phyloP scores from a whole-genome alignment of 768 basidiomycete species.

The Piloderma croceum region DNA sequence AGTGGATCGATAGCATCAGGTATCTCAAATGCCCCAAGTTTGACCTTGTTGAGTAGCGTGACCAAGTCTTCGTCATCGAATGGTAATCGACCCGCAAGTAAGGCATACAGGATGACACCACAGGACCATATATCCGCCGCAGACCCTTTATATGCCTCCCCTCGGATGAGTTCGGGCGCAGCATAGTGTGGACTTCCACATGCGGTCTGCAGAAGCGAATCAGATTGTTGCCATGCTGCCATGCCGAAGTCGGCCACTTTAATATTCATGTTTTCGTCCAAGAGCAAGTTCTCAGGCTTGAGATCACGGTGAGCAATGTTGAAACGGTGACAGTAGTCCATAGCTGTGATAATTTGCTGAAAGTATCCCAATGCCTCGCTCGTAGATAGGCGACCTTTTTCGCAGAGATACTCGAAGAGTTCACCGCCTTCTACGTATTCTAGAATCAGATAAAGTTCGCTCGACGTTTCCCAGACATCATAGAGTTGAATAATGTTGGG shows the following conservation, averaged over 20 bases:
- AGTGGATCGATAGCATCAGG: slow-evolving; percentile 60
- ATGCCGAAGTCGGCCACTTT: slow-evolving; percentile 98
- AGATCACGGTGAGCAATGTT: slow-evolving; percentile 92
- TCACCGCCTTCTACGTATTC: slow-evolving; percentile 95
- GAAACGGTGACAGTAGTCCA: slow-evolving; percentile 92
- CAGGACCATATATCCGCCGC: slow-evolving; percentile 97
- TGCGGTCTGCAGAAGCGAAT: slow-evolving; percentile 66
- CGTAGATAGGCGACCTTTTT: slow-evolving; percentile 62
- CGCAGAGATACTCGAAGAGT: slow-evolving; percentile 88
- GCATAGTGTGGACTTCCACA: slow-evolving; percentile 96
- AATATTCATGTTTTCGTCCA: slow-evolving; percentile 79
- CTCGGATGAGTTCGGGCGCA: slow-evolving; percentile 85
- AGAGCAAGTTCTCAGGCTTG: slow-evolving; percentile 89
- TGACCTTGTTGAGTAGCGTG: slow-evolving; percentile 76
- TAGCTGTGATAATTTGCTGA: slow-evolving; percentile 87
- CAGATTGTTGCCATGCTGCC: slow-evolving; percentile 80
- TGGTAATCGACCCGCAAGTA: slow-evolving; percentile 84
- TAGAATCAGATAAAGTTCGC: slow-evolving; percentile 84
- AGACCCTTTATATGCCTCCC: slow-evolving; percentile 77
- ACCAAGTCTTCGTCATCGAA: slow-evolving; percentile 87
- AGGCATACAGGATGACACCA: slow-evolving; percentile 85
- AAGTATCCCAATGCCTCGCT: slow-evolving; percentile 81
- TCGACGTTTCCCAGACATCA: slow-evolving; percentile 94
- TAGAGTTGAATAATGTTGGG: slow-evolving; percentile 92
- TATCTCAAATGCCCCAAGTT: slow-evolving; percentile 66